Evolutionary conservation across 1,284 basidiomycete genomes (phyloP), one percentile per base, ranked within the genome.

Genomic region (Sphaerobolus stellatus): DNA sequence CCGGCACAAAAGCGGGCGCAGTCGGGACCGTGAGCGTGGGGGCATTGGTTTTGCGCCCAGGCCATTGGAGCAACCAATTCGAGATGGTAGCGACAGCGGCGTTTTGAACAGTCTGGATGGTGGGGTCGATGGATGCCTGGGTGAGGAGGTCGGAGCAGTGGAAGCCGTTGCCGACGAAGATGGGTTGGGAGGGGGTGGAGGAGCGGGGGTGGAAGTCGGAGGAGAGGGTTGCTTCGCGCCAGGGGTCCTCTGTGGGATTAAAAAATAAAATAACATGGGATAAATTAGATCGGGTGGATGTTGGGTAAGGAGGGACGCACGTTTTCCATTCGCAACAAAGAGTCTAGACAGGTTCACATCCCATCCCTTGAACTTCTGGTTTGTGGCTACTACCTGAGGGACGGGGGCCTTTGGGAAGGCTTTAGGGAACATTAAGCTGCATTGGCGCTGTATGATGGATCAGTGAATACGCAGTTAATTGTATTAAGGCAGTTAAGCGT

Each of bases 321-420:
- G 80, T 45, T 74, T 67, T 40, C 84, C 85, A 52, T 84, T 88
- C 20, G 82, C 83, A 61, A 87, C 86, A 76, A 89, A 86, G 1
- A 90, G 68, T 18, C 78, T 75, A 50, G 81, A 69, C 43, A 78
- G 70, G 22, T 72, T 69, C 25, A 86, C 76, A 62, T 82, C 70
- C 84, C 86, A 89, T 2, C 87, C 87, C 8, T 69, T 63, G 66
- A 86, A 88, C 18, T 67, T 68, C 0, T 30, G 50, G 64, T 89
- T 81, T 6, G 80, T 81, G 20, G 64, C 61, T 0, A 60, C 60
- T 2, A 73, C 74, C 14, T 77, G 68, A 2, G 72, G 75, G 1
- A 64, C 60, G 1, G 69, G 67, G 9, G 67, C 58, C 0, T 55
- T 66, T 7, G 74, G 64, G 72, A 85, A 88, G 20, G 76, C 78